A percentile compares a stretch with the other conserved stretches of the same genome.
Conservation (phyloP, 2,329 filamentous ascomycete species). For the Neonectria coccinea region DNA sequence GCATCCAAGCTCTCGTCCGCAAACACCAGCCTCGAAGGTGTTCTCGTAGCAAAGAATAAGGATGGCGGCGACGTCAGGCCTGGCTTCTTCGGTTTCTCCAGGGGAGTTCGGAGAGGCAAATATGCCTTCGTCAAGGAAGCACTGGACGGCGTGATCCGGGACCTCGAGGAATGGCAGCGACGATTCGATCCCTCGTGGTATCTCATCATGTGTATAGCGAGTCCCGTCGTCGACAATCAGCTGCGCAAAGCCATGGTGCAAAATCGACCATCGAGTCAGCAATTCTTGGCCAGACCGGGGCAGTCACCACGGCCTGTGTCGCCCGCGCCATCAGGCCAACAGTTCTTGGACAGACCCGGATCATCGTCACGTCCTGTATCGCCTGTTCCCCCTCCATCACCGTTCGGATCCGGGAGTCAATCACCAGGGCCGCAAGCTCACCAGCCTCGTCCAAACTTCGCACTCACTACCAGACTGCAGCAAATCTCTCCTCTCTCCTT, state of each 20-base stretch:
- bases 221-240: conserved; percentile 10
- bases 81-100: conserved; percentile 11
- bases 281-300: not conserved
- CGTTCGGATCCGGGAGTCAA: not conserved
- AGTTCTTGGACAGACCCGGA: not conserved
- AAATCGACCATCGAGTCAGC: not conserved
- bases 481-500: conserved; percentile 11
- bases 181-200: conserved; percentile 25
- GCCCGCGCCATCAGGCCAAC: not conserved
- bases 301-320: not conserved
- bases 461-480: not conserved
- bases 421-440: not conserved
- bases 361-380: conserved; percentile 2
- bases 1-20: conserved; percentile 8
- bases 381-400: not conserved
- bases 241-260: not conserved
- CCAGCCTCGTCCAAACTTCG: not conserved
- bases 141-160: conserved; percentile 12
- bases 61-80: not conserved
- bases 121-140: conserved; percentile 18
- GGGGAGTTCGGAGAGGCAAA: conserved; percentile 4
- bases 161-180: conserved; percentile 20
- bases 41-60: conserved; percentile 10
- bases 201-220: conserved; percentile 21
- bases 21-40: conserved; percentile 3